Evolutionary conservation across 1,139 yeast genomes (phyloP), one percentile per base, ranked within the genome.

Genomic region (Sugiyamaella castrensis): DNA sequence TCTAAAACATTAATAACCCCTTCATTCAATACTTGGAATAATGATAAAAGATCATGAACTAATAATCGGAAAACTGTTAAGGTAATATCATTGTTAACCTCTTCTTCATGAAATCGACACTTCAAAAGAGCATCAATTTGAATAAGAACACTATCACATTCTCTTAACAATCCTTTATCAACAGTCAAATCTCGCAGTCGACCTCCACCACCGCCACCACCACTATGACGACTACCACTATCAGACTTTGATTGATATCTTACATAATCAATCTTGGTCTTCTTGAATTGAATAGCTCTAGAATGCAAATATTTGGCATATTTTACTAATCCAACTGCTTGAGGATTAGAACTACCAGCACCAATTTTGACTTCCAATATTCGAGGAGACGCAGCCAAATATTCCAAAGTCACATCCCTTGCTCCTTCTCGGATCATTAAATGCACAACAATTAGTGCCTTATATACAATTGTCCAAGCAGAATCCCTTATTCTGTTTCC

Each of bases 401-500:
- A 88, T 43, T 76, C 72, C 58, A 91, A 74, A 0, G 91, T 78
- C 19, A 79, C 82, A 58, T 85, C 83, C 41, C 73, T 74, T 53
- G 84, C 87, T n/a, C 96, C 96, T 64, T 92, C 97, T 52, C 96
- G 77, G 38, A 89, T 82, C 95, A 92, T 84, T 50, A 89, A 81
- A 69, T 92, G 98, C 39, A 87, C 68, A 32, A 91, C 95, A 53
- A 92, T 77, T 58, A 91, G 73, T 12, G 95, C 73, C 69, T 92
- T 92, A 75, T 81, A 92, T 19, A 87, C 94, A 48, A 70, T 65
- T 9, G 96, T 83, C 96, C 97, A 92, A 1, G 95, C 86, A 16
- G 84, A 71, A 64, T 88, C 96, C 50, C 78, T 81, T 48, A 87
- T 72, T 48, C 96, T 71, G 27, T 64, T 59, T 26, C 75, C 76